Conservation (phyloP, 208 protist genomes). For the Crithidia fasciculata region DNA sequence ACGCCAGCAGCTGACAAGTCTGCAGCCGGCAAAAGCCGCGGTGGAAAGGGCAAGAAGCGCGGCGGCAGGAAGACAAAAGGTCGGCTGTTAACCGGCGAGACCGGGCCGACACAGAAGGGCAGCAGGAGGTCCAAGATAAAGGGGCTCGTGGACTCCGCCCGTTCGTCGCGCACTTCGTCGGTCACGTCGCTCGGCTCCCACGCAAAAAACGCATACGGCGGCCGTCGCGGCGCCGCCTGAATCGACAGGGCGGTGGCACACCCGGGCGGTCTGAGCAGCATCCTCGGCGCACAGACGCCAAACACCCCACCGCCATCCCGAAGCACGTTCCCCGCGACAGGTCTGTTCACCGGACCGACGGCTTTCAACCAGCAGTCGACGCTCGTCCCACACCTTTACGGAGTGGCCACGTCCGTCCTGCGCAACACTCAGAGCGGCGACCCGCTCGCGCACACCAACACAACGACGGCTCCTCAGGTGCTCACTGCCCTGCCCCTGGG, state of each 20-base stretch:
- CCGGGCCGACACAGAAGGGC: neutral
- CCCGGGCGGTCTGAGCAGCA: neutral
- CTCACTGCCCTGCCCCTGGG: neutral
- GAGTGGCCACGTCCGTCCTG: neutral
- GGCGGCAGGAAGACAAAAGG: neutral
- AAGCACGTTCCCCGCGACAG: neutral
- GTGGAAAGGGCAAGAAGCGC: too few species aligned
- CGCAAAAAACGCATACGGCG: neutral
- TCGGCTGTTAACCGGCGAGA: neutral
- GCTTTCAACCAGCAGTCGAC: neutral
- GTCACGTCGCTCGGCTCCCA: neutral
- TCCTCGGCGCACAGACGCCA: neutral
- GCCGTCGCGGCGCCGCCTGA: neutral
- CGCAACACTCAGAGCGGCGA: neutral
- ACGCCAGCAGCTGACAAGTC: too few species aligned
- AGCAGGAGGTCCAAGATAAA: neutral
- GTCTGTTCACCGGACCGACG: neutral
- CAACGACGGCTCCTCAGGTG: neutral
- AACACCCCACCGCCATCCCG: neutral
- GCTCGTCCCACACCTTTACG: neutral
- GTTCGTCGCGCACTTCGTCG: neutral
- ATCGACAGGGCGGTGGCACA: neutral
- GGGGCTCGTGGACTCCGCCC: neutral
- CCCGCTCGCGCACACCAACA: neutral
- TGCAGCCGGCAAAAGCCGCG: too few species aligned